Conservation (phyloP, 2,329 filamentous ascomycete species). For the Xylariaceae sp. region DNA sequence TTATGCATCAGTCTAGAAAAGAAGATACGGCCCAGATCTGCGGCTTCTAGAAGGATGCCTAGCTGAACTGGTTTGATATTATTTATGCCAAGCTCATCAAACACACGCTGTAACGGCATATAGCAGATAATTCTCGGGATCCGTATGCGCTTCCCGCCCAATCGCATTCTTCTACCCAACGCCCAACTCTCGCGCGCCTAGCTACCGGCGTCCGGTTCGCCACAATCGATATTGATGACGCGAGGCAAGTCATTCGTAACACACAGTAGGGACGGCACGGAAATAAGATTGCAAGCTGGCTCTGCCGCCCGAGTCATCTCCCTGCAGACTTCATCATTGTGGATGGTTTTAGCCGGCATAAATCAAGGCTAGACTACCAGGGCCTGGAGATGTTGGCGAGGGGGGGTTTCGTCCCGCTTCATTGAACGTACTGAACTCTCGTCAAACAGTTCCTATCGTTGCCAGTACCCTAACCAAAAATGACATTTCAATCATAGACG, state of each 20-base stretch:
- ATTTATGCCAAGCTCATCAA: slow-evolving; percentile 1
- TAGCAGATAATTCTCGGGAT: slow-evolving; percentile 13
- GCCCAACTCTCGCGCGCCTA: slow-evolving; percentile 29
- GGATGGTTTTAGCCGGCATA: slow-evolving; percentile 37
- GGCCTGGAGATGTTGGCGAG: slow-evolving; percentile 2
- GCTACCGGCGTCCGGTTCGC: slow-evolving; percentile 22
- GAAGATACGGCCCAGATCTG: slow-evolving; percentile 9
- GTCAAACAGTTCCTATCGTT: neutral
- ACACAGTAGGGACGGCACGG: slow-evolving; percentile 11
- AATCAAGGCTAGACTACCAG: neutral
- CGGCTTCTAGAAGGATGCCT: slow-evolving; percentile 27
- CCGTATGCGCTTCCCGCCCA: slow-evolving; percentile 8
- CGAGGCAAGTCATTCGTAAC: slow-evolving; percentile 15
- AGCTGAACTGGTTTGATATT: slow-evolving; percentile 18
- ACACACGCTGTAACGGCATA: slow-evolving; percentile 10
- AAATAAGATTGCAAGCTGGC: slow-evolving; percentile 26
- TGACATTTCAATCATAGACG: neutral
- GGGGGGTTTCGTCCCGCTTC: neutral
- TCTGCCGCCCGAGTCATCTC: slow-evolving; percentile 30
- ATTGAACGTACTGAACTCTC: neutral
- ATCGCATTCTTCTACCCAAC: slow-evolving; percentile 8
- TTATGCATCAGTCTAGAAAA: neutral
- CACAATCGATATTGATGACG: slow-evolving; percentile 30
- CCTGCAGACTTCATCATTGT: no score
- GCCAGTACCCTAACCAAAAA: neutral